phyloP scores from a whole-genome alignment of 2,329 filamentous ascomycete genomes.

The Magnaporthales sp. region DNA sequence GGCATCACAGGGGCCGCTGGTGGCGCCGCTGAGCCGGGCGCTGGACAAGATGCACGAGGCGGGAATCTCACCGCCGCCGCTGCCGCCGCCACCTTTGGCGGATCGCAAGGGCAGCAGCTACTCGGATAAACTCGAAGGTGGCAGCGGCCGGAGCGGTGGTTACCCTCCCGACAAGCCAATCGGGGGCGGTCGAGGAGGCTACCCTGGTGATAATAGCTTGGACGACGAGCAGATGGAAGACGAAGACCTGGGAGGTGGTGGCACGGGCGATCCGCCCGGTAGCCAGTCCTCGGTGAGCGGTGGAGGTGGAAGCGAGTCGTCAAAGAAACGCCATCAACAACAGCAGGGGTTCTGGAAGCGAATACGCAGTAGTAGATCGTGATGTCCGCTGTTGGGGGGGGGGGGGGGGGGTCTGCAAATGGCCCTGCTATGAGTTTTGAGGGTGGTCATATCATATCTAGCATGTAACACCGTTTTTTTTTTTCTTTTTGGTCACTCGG shows the following conservation, averaged over 20 bases:
- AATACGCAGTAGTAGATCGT: conserved; percentile 13
- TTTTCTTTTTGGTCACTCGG: not conserved
- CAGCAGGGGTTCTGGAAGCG: conserved; percentile 16
- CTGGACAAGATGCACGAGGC: conserved; percentile 24
- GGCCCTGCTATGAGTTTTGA: not conserved
- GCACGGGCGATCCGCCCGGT: not conserved
- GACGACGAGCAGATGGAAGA: conserved; percentile 13
- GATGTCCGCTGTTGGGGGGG: not conserved
- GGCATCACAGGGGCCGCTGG: conserved; percentile 14
- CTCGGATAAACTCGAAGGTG: conserved; percentile 12
- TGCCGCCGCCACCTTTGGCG: conserved; percentile 5
- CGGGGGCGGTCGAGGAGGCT: not conserved
- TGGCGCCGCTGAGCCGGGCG: conserved; percentile 20
- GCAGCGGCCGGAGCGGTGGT: not conserved
- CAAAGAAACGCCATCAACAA: not conserved
- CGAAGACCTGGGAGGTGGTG: not conserved
- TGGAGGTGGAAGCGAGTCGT: not conserved
- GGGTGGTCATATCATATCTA: not conserved
- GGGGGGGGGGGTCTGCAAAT: not conserved
- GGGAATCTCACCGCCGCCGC: conserved; percentile 5
- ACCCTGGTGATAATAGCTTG: conserved; percentile 1
- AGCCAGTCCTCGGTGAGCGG: not conserved
- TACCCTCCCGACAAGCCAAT: not conserved
- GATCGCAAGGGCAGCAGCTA: conserved; percentile 6
- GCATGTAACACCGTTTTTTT: conserved; percentile 1